Base-by-base conservation (phyloP, 2,329 filamentous ascomycete genomes). In the Hyphodiscus sp. region DNA sequence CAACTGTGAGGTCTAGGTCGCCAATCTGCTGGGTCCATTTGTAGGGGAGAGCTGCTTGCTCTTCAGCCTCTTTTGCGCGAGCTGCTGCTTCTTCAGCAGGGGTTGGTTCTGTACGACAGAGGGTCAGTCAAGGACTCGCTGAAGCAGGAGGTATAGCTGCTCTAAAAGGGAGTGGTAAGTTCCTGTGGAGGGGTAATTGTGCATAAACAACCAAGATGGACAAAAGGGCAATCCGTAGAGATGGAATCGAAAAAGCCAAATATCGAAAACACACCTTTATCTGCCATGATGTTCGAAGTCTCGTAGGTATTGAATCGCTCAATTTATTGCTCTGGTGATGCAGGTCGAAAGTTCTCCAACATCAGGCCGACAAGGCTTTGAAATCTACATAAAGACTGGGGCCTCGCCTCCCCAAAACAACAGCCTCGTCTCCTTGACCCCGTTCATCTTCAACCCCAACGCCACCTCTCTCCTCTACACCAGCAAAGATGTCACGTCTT, bases 1-100 rank as follows among this genome's bases (percentile, higher is more conserved):
- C 76, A 55, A 95, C 79, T 49, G 80, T 86, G 65, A 97, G 74
- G 68, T 96, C 89, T 56, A 96, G 75, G 68, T 97, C 94, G 63
- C 79, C 79, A 69, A 99, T 96, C 20, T 87, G 91, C 74, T 99
- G 94, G 11, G 81, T 87, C 94, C 94, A 99, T 75, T 95, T 94
- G 83, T 99, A 99, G 0, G 94, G 94, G 43, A 99, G 84, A 20
- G 86, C 82, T 43, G 85, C 87, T 76, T 99, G 94, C 74, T 99
- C 94, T 64, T 85, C 87, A 53, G 81, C 77, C 74, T 99, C 91
- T 69, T 86, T 85, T 58, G 83, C 85, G 60, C 75, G 76, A 54
- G 79, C 77, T 19, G 80, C 80, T 11, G 78, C 82, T 61, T 79
- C 81, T 65, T 85, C 81, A 78, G 58, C 62, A 23, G 63, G 62